A percentile compares a stretch with the other conserved stretches of the same genome.
Conservation (phyloP, 225 moss, liverwort and hornwort genomes). For the Bryum argenteum region DNA sequence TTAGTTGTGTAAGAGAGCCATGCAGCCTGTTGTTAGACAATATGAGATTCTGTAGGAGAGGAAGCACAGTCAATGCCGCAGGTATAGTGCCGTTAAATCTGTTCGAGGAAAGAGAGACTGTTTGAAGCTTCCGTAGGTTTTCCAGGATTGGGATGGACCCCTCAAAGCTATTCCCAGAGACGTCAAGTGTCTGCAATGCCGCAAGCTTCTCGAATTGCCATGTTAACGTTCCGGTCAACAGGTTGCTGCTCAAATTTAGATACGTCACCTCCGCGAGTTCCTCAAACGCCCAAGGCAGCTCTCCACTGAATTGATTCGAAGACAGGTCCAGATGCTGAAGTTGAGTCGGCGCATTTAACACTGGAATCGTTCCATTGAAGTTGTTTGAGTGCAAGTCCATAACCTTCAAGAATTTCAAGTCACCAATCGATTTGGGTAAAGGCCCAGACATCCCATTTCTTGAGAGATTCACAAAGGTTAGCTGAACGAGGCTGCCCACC, state of each 20-base stretch:
- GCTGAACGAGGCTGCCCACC: slow-evolving; percentile 35
- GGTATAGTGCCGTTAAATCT: slow-evolving; percentile 47
- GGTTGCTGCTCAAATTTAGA: slow-evolving; percentile 49
- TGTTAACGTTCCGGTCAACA: slow-evolving; percentile 27
- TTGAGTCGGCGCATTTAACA: slow-evolving; percentile 11
- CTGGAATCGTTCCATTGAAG: slow-evolving; percentile 34
- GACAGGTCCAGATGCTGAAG: slow-evolving; percentile 49
- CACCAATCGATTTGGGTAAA: slow-evolving; percentile 38
- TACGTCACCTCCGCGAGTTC: neutral
- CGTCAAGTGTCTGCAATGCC: slow-evolving; percentile 37
- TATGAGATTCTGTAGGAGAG: slow-evolving; percentile 27
- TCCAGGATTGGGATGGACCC: slow-evolving; percentile 38
- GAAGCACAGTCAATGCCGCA: slow-evolving; percentile 31
- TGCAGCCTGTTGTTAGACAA: slow-evolving; percentile 44
- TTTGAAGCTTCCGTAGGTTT: slow-evolving; percentile 24
- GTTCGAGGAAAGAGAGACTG: slow-evolving; percentile 40
- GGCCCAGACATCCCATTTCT: slow-evolving; percentile 44
- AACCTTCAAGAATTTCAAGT: slow-evolving; percentile 33
- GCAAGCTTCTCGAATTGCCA: slow-evolving; percentile 38
- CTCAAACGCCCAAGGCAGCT: slow-evolving; percentile 41
- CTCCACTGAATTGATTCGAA: slow-evolving; percentile 42
- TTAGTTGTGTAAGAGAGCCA: slow-evolving; percentile 38
- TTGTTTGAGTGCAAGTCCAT: slow-evolving; percentile 49
- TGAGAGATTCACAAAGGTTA: slow-evolving; percentile 37
- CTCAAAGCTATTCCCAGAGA: slow-evolving; percentile 43